Conservation (phyloP, 164 flowering plant species). For the Piper betle region DNA sequence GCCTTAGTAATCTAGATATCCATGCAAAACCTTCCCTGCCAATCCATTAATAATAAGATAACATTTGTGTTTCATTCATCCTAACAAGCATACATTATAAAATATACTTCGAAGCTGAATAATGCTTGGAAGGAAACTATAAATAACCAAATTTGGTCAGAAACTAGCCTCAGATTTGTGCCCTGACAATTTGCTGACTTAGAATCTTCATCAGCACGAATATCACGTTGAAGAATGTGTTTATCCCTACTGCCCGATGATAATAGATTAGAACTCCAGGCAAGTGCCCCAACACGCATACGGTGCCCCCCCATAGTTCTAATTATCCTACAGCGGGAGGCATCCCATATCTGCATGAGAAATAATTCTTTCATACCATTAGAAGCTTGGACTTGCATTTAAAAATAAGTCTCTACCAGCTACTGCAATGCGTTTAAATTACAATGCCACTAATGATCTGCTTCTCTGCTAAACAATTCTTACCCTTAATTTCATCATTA, state of each 20-base stretch:
- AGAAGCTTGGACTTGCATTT: no score
- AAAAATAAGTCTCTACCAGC: no score
- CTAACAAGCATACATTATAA: background rate
- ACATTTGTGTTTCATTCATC: background rate
- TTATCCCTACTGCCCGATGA: constrained; percentile 94
- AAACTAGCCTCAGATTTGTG: constrained; percentile 85
- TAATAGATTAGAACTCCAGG: constrained; percentile 81
- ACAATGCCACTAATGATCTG: no score
- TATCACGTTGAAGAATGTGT: constrained; percentile 84
- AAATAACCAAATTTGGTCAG: background rate
- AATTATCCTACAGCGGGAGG: constrained; percentile 67
- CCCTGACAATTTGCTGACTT: constrained; percentile 73
- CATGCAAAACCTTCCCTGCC: background rate
- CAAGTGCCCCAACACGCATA: constrained; percentile 81
- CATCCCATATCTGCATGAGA: constrained; percentile 82
- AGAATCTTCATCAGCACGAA: constrained; percentile 74
- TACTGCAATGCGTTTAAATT: no score
- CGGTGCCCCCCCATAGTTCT: constrained; percentile 97
- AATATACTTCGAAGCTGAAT: no score
- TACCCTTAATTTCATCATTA: no score
- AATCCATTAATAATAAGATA: background rate
- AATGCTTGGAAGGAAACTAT: background rate
- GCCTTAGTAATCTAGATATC: no score
- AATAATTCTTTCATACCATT: background rate
- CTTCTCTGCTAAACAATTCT: no score